Conservation (phyloP, 495 filamentous ascomycete genomes). For the Podospora pseudoanserina region DNA sequence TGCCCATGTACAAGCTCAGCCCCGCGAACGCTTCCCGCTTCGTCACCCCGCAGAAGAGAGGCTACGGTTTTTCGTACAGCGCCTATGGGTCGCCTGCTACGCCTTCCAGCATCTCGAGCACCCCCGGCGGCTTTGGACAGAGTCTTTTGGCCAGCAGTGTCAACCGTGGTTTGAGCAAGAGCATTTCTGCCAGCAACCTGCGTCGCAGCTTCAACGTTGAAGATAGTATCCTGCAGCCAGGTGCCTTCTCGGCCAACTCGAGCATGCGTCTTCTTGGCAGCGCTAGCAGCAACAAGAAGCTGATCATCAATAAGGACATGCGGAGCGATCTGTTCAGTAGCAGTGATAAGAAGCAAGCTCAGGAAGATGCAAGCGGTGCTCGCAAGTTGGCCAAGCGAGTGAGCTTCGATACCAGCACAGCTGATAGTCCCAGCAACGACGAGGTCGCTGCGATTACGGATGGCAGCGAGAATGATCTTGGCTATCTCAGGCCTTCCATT, state of each 20-base stretch:
- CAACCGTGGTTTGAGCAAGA: slow-evolving; percentile 54
- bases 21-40: slow-evolving; percentile 72
- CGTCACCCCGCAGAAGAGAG: slow-evolving; percentile 74
- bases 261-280: slow-evolving; percentile 55
- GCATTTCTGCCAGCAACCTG: slow-evolving; percentile 60
- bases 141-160: slow-evolving; percentile 65
- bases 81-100: slow-evolving; percentile 79
- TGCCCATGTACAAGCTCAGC: slow-evolving; percentile 87
- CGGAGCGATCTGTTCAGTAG: slow-evolving; percentile 72
- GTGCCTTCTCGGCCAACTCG: slow-evolving; percentile 72
- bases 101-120: slow-evolving; percentile 61
- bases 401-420: slow-evolving; percentile 71
- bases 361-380: slow-evolving; percentile 45
- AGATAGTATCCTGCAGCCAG: slow-evolving; percentile 81
- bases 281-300: slow-evolving; percentile 72
- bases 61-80: slow-evolving; percentile 86
- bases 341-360: slow-evolving; percentile 39
- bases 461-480: slow-evolving; percentile 58
- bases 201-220: slow-evolving; percentile 55
- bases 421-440: slow-evolving; percentile 38
- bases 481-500: slow-evolving; percentile 57
- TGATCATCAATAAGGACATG: slow-evolving; percentile 84
- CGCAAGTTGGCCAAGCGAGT: slow-evolving; percentile 77
- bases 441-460: slow-evolving; percentile 2
- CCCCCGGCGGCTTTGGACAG: slow-evolving; percentile 61